Conservation (phyloP, 352 stramenopile genomes). For the Elongisporangium prolatum region DNA sequence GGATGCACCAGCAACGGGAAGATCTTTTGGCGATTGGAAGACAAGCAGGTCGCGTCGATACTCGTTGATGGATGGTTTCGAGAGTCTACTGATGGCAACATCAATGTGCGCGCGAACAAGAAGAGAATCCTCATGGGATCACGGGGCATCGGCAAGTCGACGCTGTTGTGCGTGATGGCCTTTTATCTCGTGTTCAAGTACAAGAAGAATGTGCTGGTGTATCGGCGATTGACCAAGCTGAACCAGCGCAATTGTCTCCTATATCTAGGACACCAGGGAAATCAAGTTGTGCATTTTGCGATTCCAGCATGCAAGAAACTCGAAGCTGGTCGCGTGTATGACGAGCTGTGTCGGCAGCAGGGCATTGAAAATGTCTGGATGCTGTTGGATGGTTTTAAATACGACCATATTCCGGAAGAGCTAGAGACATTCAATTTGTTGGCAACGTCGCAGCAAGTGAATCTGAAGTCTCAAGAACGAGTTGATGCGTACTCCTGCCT, state of each 20-base stretch:
- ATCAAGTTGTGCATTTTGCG: slow-evolving; percentile 1
- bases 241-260: slow-evolving; percentile 6
- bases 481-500: neutral
- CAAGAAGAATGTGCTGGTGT: slow-evolving; percentile 30
- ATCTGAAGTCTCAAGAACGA: neutral
- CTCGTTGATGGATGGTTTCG: slow-evolving; percentile 14
- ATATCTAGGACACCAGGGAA: slow-evolving; percentile 6
- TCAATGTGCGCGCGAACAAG: slow-evolving; percentile 12
- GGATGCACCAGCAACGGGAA: slow-evolving; percentile 13
- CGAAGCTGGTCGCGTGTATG: no score
- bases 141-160: slow-evolving; percentile 23
- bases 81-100: slow-evolving; percentile 7
- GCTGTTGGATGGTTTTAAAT: slow-evolving; percentile 11
- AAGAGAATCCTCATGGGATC: slow-evolving; percentile 21
- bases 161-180: slow-evolving; percentile 20
- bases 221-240: slow-evolving; percentile 12
- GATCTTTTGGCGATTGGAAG: slow-evolving; percentile 18
- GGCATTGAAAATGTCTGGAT: slow-evolving; percentile 3
- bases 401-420: neutral
- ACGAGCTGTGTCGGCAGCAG: slow-evolving; percentile 4
- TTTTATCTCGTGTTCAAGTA: slow-evolving; percentile 22
- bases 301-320: slow-evolving; percentile 1
- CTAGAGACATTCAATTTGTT: slow-evolving; percentile 14
- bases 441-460: slow-evolving; percentile 12
- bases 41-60: slow-evolving; percentile 12